Evolutionary conservation across 2,329 filamentous ascomycete species (phyloP), one percentile per base, ranked within the genome.

Genomic region (Cryoendolithus antarcticus): DNA sequence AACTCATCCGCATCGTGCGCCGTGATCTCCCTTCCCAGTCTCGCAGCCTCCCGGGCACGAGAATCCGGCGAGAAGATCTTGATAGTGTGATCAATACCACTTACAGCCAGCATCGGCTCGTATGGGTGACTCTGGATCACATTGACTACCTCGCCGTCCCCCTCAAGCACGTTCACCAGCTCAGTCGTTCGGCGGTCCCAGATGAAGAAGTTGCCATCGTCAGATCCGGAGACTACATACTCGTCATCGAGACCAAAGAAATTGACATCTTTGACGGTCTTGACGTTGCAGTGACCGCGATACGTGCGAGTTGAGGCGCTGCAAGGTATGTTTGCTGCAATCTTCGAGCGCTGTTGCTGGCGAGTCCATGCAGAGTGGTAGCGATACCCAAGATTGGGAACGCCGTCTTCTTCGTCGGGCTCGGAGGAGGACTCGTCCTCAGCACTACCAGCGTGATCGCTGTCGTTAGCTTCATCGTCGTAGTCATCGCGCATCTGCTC

Each of bases 261-360:
- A 44, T 80, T 80, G 43, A 80, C 74, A 50, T 82, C 77, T 49
- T 82, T 82, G 48, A 81, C 75, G 1, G 75, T 80, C 46, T 74
- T 70, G 38, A 77, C 67, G 47, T 80, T 80, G 60, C 77, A 80
- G 54, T 81, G 77, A 2, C 77, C 77, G 3, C 64, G 63, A 52
- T 79, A 82, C 12, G 66, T 57, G 30, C 69, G 69, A 2, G 69
- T 75, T 46, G 77, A 72, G 2, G 71, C 61, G 11, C 62, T 66
- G 49, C 73, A 76, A 9, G 73, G 70, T 4, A 74, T 65, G 37
- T 74, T 56, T 0, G 58, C 51, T 44, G 77, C 72, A 10, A 79
- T 71, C 11, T 64, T 62, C 37, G 69, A 63, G 38, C 71, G 65
- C 19, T 63, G 55, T 13, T 59, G 59, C 34, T 61, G 62, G 34